Percentiles rank a stretch among this genome's conserved stretches.
Conservation (phyloP, 306 rosid species). For the Acacia confusa region DNA sequence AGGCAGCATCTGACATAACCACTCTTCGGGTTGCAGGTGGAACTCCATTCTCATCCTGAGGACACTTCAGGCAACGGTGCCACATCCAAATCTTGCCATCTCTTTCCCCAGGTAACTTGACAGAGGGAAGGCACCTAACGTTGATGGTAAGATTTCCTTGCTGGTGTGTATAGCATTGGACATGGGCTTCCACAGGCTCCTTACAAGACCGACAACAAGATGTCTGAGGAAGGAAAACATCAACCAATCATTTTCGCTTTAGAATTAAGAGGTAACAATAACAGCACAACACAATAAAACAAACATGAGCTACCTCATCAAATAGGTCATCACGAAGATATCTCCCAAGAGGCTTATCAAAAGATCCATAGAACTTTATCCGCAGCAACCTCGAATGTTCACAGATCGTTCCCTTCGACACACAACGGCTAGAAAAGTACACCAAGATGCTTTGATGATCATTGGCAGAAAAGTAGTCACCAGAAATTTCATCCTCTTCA, state of each 20-base stretch:
- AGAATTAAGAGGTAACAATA: conserved; percentile 14
- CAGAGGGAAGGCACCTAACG: conserved; percentile 74
- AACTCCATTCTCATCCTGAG: conserved; percentile 73
- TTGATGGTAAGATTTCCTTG: conserved; percentile 97
- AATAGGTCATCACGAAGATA: conserved; percentile 87
- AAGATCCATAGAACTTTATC: conserved; percentile 86
- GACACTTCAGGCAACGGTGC: conserved; percentile 94
- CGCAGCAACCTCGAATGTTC: conserved; percentile 89
- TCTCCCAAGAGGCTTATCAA: conserved; percentile 97
- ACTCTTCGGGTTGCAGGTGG: conserved; percentile 97
- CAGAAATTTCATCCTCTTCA: conserved; percentile 65
- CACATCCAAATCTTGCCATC: conserved; percentile 99
- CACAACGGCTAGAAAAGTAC: conserved; percentile 88
- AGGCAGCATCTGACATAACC: conserved; percentile 98
- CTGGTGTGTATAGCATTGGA: conserved; percentile 79
- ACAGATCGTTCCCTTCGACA: conserved; percentile 76
- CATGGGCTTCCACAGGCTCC: conserved; percentile 77
- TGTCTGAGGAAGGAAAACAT: conserved; percentile 46
- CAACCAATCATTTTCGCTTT: conserved; percentile 27
- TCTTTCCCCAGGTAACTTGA: conserved; percentile 82
- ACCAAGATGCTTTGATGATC: conserved; percentile 98
- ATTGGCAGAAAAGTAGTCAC: conserved; percentile 80
- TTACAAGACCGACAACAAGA: conserved; percentile 75
- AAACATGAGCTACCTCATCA: conserved; percentile 56
- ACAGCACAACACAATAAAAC: not conserved